These are phyloP conservation scores for Albizia julibrissin DNA, from an alignment of 306 rosid species.

Conservation along the genomic window DNA sequence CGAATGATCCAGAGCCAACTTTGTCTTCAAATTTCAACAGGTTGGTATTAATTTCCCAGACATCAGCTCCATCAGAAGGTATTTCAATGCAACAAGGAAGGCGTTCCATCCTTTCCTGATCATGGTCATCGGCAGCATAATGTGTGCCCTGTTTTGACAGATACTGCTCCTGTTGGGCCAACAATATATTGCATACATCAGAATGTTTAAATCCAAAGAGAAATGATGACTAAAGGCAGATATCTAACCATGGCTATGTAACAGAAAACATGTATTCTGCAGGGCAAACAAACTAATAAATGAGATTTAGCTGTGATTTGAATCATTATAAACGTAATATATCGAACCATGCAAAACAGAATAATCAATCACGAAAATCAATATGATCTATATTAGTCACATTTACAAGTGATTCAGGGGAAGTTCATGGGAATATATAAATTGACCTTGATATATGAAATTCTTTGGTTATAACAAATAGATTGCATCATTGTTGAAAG, in stretches of 20 bases:
- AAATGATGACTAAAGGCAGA: neutral
- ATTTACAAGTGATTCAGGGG: neutral
- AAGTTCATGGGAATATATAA: neutral
- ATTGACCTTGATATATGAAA: neutral
- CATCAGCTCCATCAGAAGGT: slow-evolving; percentile 94
- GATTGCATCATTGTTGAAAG: neutral
- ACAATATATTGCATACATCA: slow-evolving; percentile 29
- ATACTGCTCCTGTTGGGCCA: slow-evolving; percentile 56
- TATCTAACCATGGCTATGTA: neutral
- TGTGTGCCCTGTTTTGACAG: slow-evolving; percentile 56
- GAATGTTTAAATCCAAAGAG: neutral
- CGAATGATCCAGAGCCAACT: slow-evolving; percentile 97
- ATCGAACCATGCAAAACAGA: neutral
- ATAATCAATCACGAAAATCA: neutral
- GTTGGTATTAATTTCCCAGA: slow-evolving; percentile 90
- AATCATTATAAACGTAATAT: neutral
- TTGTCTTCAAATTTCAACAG: slow-evolving; percentile 75
- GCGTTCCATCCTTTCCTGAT: slow-evolving; percentile 50
- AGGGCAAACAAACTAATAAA: neutral
- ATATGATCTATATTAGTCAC: neutral
- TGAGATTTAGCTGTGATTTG: neutral
- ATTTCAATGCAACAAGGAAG: slow-evolving; percentile 63
- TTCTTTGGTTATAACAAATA: neutral
- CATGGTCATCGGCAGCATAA: slow-evolving; percentile 46
- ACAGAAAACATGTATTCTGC: neutral